These are phyloP conservation scores for Saprolegnia diclina DNA, from an alignment of 352 stramenopile species.

Conservation along the genomic window DNA sequence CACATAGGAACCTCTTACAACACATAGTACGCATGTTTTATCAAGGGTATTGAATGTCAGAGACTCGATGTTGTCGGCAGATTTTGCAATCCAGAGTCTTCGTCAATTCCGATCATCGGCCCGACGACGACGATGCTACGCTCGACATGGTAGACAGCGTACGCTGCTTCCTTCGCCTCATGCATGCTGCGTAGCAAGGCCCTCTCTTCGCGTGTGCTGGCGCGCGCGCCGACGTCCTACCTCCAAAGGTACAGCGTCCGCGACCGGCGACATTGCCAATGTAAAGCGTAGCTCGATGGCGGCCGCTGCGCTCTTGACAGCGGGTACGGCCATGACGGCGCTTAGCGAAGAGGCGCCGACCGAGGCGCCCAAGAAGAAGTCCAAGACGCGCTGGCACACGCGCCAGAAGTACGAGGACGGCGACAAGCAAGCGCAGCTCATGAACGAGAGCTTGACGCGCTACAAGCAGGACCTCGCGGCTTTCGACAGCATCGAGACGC, in stretches of 20 bases:
- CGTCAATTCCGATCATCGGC: not conserved
- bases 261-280: not conserved
- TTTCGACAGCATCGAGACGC: slow-evolving; percentile 29
- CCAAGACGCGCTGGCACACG: slow-evolving; percentile 27
- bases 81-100: slow-evolving; percentile 6
- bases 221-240: not conserved
- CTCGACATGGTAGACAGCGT: not conserved
- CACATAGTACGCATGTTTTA: not conserved
- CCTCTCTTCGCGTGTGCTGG: not conserved
- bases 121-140: not conserved
- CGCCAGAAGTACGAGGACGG: slow-evolving; percentile 17
- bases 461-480: slow-evolving; percentile 25
- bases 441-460: slow-evolving; percentile 25
- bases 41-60: not conserved
- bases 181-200: not conserved
- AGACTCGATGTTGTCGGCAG: slow-evolving; percentile 3
- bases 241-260: not conserved
- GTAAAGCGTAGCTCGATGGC: not conserved
- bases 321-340: not conserved
- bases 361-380: slow-evolving; percentile 19
- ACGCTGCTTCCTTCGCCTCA: not conserved
- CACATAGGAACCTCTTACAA: too few relatives aligned
- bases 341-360: slow-evolving; percentile 3
- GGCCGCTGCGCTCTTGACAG: not conserved
- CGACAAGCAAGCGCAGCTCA: slow-evolving; percentile 11